Base-by-base conservation (phyloP, 768 basidiomycete genomes). In the Macrolepiota fuliginosa region DNA sequence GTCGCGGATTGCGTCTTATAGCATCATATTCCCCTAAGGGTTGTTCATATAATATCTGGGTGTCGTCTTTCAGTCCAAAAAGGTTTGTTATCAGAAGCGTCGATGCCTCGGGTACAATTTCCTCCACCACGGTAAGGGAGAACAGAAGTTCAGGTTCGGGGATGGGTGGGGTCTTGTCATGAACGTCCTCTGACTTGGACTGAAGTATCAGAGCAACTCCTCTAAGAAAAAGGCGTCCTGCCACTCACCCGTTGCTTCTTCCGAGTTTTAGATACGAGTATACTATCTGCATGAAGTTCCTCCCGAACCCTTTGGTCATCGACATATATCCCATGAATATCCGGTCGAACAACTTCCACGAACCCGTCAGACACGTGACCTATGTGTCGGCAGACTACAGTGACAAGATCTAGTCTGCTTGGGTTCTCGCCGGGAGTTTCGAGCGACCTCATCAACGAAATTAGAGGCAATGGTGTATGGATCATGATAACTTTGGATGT, bases 331-430 rank as follows among this genome's bases (percentile, higher is more conserved):
- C 55, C 55, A 12, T 22, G 25, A n/a, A 19, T 24, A 12, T 56
- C 55, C 27, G 55, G 55, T 32, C 45, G 55, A 32, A 56, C 19
- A n/a, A 25, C 27, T 42, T 56, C 55, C 15, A 56, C 42, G 19
- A 46, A 56, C 25, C 55, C 55, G 13, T 29, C 40, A 15, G 45
- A 56, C 27, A 17, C 19, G 19, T 29, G 32, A 10, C 55, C 45
- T 9, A 42, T 56, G 10, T 45, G 25, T 45, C 29, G 40, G 13
- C 55, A 45, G 15, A 56, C 46, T 24, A 19, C 42, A 25, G 17
- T 10, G 25, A 56, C 24, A 22, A 45, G 45, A 17, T 56, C 55
- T 10, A 56, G 42, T 5, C 12, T 3, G 25, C 27, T 45, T 2
- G 55, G 19, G 11, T 3, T 22, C 3, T 15, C 27, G 17, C 11